Conservation (phyloP, 345 rosid species). For the Draba incana region DNA sequence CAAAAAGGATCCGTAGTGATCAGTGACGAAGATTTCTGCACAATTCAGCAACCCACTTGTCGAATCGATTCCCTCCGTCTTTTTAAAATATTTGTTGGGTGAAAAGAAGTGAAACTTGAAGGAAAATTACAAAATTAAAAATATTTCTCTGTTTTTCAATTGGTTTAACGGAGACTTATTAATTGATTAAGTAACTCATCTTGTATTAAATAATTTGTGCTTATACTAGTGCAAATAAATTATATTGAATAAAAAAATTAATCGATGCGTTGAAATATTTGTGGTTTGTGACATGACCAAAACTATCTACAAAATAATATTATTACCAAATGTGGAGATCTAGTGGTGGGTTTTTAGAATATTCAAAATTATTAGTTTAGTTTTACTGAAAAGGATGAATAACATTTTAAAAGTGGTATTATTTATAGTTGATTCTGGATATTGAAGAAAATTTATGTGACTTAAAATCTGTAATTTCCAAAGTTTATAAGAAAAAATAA, state of each 20-base stretch:
- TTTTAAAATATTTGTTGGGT: constrained; percentile 20
- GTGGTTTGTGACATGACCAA: background rate
- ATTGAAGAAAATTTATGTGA: background rate
- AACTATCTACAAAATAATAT: background rate
- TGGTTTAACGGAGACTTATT: background rate
- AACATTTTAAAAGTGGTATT: too few relatives aligned
- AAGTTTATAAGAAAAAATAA: too few relatives aligned
- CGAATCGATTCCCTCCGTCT: constrained; percentile 28
- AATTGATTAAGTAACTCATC: background rate
- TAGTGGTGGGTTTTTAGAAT: too few relatives aligned
- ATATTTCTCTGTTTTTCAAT: background rate
- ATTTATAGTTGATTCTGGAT: too few relatives aligned
- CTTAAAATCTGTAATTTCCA: too few relatives aligned
- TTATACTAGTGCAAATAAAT: too few relatives aligned
- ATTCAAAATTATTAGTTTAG: too few relatives aligned
- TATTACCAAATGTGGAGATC: too few relatives aligned
- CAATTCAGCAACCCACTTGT: constrained; percentile 35
- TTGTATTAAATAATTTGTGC: too few relatives aligned
- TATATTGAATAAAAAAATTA: too few relatives aligned
- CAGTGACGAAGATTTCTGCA: constrained; percentile 32
- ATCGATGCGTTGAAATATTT: background rate
- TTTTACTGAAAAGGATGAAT: too few relatives aligned
- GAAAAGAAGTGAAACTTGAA: background rate
- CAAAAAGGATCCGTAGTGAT: constrained; percentile 10
- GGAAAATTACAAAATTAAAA: background rate